These are phyloP conservation scores for Dictyostelium intermedium DNA, from an alignment of 78 protist species.

Conservation along the genomic window DNA sequence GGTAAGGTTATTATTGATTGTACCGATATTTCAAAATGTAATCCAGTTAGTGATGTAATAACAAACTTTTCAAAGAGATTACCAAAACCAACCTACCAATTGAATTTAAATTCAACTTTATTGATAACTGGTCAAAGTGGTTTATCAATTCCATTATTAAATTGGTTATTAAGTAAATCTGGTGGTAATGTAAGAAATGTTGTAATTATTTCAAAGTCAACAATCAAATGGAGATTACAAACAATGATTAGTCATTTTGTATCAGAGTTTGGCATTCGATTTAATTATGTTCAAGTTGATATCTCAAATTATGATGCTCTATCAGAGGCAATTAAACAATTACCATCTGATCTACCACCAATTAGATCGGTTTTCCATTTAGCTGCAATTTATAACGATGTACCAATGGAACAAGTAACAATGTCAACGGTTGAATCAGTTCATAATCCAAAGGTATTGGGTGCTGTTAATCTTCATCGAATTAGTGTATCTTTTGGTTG, in stretches of 20 bases:
- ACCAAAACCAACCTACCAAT: background rate
- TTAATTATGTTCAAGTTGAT: constrained; percentile 7
- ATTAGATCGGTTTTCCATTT: constrained; percentile 65
- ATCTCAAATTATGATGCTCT: background rate
- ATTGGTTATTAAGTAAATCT: constrained; percentile 6
- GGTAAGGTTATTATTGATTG: constrained; percentile 62
- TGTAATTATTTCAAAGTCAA: constrained; percentile 29
- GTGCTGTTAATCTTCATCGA: constrained; percentile 76
- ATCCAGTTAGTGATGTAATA: background rate
- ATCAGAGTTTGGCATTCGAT: background rate
- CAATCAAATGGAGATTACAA: constrained; percentile 11
- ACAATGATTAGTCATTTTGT: background rate
- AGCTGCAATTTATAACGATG: constrained; percentile 69
- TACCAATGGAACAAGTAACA: constrained; percentile 17
- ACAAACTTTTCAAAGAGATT: background rate
- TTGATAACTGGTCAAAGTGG: constrained; percentile 69
- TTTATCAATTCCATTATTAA: constrained; percentile 11
- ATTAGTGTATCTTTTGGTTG: background rate
- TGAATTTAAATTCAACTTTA: background rate
- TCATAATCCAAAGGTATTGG: constrained; percentile 75
- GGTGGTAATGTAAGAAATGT: background rate
- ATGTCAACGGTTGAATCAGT: background rate
- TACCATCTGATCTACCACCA: constrained; percentile 28
- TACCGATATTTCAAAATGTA: background rate
- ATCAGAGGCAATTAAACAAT: background rate